Conservation (phyloP, 2,329 filamentous ascomycete genomes). For the Ascochyta koolunga region DNA sequence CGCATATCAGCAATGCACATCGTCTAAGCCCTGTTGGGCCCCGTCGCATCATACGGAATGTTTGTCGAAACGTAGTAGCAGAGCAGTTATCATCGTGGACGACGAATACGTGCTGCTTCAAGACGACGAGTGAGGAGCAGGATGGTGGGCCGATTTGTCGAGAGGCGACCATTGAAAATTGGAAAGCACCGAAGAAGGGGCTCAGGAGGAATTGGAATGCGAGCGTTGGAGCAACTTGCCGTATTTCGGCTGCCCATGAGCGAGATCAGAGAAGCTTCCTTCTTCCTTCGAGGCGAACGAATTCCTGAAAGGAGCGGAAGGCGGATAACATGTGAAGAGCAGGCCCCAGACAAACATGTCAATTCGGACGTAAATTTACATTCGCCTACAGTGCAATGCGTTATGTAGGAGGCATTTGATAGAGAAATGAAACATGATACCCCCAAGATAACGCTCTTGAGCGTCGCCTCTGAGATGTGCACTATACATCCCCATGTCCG, state of each 20-base stretch:
- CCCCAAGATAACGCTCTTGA: background rate
- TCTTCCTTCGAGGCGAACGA: too few species aligned
- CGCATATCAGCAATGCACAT: slow-evolving; percentile 21
- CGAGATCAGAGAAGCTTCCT: too few species aligned
- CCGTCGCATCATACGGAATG: slow-evolving; percentile 2
- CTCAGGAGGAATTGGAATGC: background rate
- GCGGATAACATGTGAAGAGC: background rate
- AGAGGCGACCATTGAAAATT: slow-evolving; percentile 28
- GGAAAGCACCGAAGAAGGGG: slow-evolving; percentile 19
- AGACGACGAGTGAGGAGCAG: slow-evolving; percentile 11
- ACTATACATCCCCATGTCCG: too few species aligned
- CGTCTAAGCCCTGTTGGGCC: slow-evolving; percentile 7
- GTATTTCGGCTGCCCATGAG: slow-evolving; percentile 12
- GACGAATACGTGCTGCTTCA: slow-evolving; percentile 21
- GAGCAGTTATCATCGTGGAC: slow-evolving; percentile 13
- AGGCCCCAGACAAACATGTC: background rate
- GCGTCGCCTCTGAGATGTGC: background rate
- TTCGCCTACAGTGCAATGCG: background rate
- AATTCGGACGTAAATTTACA: background rate
- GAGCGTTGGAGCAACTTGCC: slow-evolving; percentile 19
- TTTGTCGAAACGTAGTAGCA: background rate
- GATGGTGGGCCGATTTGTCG: slow-evolving; percentile 32
- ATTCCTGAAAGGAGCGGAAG: background rate
- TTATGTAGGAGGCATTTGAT: background rate
- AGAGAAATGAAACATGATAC: background rate